These are phyloP conservation scores for Colletotrichum ledebouriae DNA, from an alignment of 2,329 filamentous ascomycete species.

Conservation along the genomic window DNA sequence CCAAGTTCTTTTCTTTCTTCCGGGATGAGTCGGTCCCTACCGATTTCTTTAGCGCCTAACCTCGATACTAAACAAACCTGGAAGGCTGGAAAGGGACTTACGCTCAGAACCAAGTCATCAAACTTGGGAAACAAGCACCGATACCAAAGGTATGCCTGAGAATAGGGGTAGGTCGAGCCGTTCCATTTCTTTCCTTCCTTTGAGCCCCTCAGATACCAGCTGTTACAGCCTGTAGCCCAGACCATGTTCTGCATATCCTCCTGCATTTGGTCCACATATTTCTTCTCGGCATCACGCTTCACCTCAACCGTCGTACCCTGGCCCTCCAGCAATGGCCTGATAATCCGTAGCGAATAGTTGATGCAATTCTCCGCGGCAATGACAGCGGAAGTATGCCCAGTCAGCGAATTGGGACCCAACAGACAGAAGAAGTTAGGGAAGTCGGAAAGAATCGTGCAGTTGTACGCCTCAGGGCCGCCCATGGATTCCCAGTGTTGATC, in stretches of 20 bases:
- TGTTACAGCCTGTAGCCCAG: slow-evolving; percentile 49
- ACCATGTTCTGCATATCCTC: slow-evolving; percentile 51
- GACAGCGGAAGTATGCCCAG: slow-evolving; percentile 72
- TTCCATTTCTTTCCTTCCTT: slow-evolving; percentile 50
- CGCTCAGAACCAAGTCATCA: slow-evolving; percentile 51
- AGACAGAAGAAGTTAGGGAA: slow-evolving; percentile 77
- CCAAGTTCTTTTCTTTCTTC: slow-evolving; percentile 1
- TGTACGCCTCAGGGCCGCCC: slow-evolving; percentile 74
- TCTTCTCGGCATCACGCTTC: slow-evolving; percentile 51
- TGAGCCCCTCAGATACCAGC: slow-evolving; percentile 53
- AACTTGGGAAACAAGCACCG: slow-evolving; percentile 53
- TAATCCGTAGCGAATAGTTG: slow-evolving; percentile 70
- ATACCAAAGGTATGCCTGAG: slow-evolving; percentile 54
- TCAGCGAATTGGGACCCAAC: slow-evolving; percentile 73
- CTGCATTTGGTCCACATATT: slow-evolving; percentile 52
- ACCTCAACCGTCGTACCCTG: slow-evolving; percentile 51
- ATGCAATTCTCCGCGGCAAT: slow-evolving; percentile 72
- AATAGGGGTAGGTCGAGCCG: slow-evolving; percentile 53
- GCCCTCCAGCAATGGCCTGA: slow-evolving; percentile 60
- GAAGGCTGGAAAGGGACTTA: slow-evolving; percentile 45
- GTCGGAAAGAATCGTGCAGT: slow-evolving; percentile 67
- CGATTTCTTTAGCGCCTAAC: background rate
- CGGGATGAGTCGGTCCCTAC: slow-evolving; percentile 2
- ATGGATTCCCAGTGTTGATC: slow-evolving; percentile 69
- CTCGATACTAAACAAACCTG: background rate